Conservation (phyloP, 768 basidiomycete genomes). For the Hydnomerulius pinastri region DNA sequence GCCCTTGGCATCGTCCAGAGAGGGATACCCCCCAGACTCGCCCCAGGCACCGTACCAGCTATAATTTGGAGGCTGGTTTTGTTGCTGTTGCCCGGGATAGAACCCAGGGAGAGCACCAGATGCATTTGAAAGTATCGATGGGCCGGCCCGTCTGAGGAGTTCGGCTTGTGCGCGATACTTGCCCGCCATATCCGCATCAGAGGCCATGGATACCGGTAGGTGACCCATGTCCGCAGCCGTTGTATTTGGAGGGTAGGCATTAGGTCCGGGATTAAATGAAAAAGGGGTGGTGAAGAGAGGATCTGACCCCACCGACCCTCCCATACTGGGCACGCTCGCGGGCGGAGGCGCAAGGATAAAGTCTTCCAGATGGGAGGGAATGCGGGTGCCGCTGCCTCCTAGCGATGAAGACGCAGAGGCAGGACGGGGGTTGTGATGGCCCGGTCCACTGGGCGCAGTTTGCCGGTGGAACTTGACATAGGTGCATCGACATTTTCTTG, state of each 20-base stretch:
- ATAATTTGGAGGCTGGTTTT: conserved; percentile 10
- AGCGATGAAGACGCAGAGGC: conserved; percentile 34
- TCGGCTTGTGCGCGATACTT: conserved; percentile 53
- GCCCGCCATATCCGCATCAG: conserved; percentile 42
- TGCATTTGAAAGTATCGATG: conserved; percentile 8
- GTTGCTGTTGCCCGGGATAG: conserved; percentile 17
- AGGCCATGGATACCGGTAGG: conserved; percentile 18
- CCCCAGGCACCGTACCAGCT: conserved; percentile 30
- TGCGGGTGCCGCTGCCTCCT: conserved; percentile 17
- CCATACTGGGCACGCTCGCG: conserved; percentile 32
- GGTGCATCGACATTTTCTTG: conserved; percentile 73
- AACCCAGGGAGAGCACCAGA: conserved; percentile 11
- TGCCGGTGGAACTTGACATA: conserved; percentile 84
- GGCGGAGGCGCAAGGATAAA: conserved; percentile 45
- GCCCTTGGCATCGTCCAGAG: conserved; percentile 31
- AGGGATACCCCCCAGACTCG: conserved; percentile 21
- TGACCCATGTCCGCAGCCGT: conserved; percentile 21
- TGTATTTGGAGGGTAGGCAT: conserved; percentile 20
- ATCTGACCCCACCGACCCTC: conserved; percentile 21
- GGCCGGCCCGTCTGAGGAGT: conserved; percentile 37
- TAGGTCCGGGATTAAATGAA: conserved; percentile 24
- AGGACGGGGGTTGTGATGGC: conserved; percentile 49
- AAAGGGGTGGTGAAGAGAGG: conserved; percentile 36
- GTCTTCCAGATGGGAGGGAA: conserved; percentile 40
- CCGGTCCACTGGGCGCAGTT: conserved; percentile 76